Base-by-base conservation (phyloP, 768 basidiomycete genomes). In the Leccinum uliginosum region DNA sequence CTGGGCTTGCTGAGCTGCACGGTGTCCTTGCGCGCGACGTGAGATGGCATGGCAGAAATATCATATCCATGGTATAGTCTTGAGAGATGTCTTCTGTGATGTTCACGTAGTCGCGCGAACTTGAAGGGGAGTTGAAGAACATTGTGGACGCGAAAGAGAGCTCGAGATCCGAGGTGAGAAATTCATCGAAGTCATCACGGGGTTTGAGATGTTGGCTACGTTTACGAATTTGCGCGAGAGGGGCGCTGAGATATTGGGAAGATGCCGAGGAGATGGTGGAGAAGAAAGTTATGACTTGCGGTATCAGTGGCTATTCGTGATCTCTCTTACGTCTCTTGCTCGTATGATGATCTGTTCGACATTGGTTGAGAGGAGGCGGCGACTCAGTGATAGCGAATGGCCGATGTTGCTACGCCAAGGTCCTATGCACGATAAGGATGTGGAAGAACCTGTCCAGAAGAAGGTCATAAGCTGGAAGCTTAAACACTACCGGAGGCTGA, bases 131-230 rank as follows among this genome's bases (percentile, higher is more conserved):
- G 65, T 88, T 79, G 48, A 93, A 74, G 7, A 91, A 93, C 70
- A 92, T 85, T 58, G 81, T 89, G 27, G 89, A 91, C 7, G 88
- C 88, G 66, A 93, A 92, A 24, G 89, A 91, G 38, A 84, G 74
- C 67, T 93, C 91, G 50, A 91, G 80, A 65, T 89, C 89, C n/a
- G 85, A 86, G 30, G 84, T 83, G 51, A 84, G 76, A 66, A 83
- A 85, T 44, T 85, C 83, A 58, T 89, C 84, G 53, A 82, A 69
- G 57, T 86, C 83, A 63, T 82, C 78, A 62, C 71, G 73, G 48
- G 67, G 73, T 62, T 71, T 67, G 65, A 73, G 69, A 54, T 73
- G 72, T 61, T 80, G 78, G 56, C 71, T 78, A 55, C 74, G 78
- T 71, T 81, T 83, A 63, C 80, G 78, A 38, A 78, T 71, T 55